Evolutionary conservation across 148 eudicot species (phyloP).

Genomic region (Rhododendron kiyosumense): DNA sequence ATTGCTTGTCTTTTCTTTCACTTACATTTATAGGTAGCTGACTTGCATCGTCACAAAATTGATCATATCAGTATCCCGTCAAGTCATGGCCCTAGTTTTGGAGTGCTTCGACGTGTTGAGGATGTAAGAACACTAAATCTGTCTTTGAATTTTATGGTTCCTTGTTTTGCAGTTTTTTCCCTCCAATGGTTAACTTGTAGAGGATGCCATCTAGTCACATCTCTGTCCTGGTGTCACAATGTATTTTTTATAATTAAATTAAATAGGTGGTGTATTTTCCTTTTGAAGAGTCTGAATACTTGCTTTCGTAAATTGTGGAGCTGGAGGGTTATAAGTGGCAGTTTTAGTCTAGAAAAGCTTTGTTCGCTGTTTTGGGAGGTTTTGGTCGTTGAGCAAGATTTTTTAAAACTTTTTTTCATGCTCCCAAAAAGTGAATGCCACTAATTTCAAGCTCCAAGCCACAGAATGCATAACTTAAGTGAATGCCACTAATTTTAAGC

Average conservation of each 20-base stretch:
- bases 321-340: background rate
- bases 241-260: background rate
- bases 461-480: too few species aligned
- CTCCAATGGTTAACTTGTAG: conserved; percentile 45
- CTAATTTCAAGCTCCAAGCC: too few species aligned
- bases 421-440: background rate
- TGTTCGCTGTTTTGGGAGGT: background rate
- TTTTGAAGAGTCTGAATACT: background rate
- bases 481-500: background rate
- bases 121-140: conserved; percentile 54
- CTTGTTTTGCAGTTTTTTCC: background rate
- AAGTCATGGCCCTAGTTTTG: conserved; percentile 55
- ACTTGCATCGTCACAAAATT: conserved; percentile 87
- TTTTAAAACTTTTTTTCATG: background rate
- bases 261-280: background rate
- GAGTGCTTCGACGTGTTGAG: conserved; percentile 77
- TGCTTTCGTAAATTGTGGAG: background rate
- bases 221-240: background rate
- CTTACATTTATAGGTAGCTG: conserved; percentile 54
- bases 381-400: background rate
- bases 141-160: background rate
- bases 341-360: background rate
- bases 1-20: conserved; percentile 1
- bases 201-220: conserved; percentile 49
- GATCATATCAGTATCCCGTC: conserved; percentile 89